phyloP scores from a whole-genome alignment of 169 alveolate genomes.

The Perkinsus marinus region DNA sequence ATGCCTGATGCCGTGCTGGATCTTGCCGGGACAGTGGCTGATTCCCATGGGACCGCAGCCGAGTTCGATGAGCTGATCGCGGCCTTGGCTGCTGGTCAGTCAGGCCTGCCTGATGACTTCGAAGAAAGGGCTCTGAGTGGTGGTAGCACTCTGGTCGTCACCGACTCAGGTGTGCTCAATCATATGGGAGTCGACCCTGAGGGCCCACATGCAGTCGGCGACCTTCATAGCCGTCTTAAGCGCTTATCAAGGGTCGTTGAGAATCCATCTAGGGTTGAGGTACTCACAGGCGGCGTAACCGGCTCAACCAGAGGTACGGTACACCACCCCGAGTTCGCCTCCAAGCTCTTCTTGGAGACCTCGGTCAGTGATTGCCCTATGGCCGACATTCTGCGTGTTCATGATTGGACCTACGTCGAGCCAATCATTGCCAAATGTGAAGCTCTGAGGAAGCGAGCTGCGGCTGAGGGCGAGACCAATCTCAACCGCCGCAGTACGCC shows the following conservation, averaged over 20 bases:
- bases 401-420: slow-evolving; percentile 11
- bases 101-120: not conserved
- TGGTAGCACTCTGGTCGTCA: not conserved
- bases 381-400: slow-evolving; percentile 81
- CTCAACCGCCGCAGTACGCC: not conserved
- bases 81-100: not conserved
- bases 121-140: not conserved
- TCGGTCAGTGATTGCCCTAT: slow-evolving; percentile 55
- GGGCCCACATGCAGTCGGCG: not conserved
- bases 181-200: not conserved
- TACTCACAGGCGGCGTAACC: slow-evolving; percentile 42
- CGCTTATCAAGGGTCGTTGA: slow-evolving; percentile 41
- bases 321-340: not conserved
- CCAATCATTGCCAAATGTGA: not conserved
- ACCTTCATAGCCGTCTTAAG: not conserved
- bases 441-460: not conserved
- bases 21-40: not conserved
- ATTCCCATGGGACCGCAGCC: not conserved
- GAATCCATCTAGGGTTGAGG: slow-evolving; percentile 67
- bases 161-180: not conserved
- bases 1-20: not conserved
- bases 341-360: slow-evolving; percentile 25
- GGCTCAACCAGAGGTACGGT: not conserved
- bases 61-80: not conserved
- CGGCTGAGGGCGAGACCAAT: not conserved